Conservation (phyloP, 2,329 filamentous ascomycete species). For the Lomentospora prolificans region DNA sequence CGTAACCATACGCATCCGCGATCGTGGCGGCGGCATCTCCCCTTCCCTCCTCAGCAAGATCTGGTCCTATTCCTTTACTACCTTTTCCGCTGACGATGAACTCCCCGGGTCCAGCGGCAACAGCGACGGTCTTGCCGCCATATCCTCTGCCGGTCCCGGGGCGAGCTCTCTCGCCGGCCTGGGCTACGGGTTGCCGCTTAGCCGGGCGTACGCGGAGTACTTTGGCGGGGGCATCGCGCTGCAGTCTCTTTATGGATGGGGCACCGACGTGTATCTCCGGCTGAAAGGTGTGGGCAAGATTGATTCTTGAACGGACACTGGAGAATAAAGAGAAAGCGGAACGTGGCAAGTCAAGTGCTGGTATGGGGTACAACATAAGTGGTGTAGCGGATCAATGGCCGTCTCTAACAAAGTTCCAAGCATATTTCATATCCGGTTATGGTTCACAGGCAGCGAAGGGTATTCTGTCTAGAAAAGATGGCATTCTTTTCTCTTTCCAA, state of each 20-base stretch:
- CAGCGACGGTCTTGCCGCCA: constrained; percentile 56
- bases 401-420: too few relatives aligned
- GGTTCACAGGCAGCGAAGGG: too few relatives aligned
- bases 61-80: constrained; percentile 97
- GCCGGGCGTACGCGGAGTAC: constrained; percentile 92
- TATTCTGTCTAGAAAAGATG: too few relatives aligned
- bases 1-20: constrained; percentile 89
- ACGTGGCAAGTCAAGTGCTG: too few relatives aligned
- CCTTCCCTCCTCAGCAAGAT: constrained; percentile 77
- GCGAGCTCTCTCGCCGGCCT: constrained; percentile 82
- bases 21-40: constrained; percentile 87
- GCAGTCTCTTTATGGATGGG: constrained; percentile 96
- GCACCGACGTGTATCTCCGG: constrained; percentile 57
- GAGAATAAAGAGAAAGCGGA: too few relatives aligned
- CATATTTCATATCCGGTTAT: too few relatives aligned
- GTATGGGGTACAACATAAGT: too few relatives aligned
- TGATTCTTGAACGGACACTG: constrained; percentile 22
- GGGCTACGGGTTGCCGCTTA: constrained; percentile 84
- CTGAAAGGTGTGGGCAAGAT: constrained; percentile 54
- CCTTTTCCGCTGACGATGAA: constrained; percentile 59
- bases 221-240: constrained; percentile 92
- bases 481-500: not conserved
- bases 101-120: constrained; percentile 29
- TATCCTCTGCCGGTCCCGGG: constrained; percentile 62
- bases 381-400: too few relatives aligned